Conservation (phyloP, 129 eudicot species). For the Tagetes erecta region DNA sequence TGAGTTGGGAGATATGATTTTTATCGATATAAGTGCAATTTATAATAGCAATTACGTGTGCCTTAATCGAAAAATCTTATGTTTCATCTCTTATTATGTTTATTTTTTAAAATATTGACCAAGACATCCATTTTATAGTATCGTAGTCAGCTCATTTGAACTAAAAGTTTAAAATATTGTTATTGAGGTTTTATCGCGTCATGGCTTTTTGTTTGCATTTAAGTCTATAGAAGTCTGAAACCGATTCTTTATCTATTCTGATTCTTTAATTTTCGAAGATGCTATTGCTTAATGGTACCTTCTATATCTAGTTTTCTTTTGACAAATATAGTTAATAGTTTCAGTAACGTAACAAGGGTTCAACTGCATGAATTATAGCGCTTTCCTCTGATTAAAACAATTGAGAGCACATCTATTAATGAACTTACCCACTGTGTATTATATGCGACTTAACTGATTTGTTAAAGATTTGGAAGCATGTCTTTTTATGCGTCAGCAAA, state of each 20-base stretch:
- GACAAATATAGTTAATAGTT: not conserved
- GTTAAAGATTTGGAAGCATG: not conserved
- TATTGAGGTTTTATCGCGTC: not conserved
- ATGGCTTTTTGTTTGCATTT: not conserved
- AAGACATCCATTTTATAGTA: not conserved
- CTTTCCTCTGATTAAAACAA: not conserved
- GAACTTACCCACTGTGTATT: not conserved
- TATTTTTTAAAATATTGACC: not conserved
- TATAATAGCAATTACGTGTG: not conserved
- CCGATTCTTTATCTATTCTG: not conserved
- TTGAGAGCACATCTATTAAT: not conserved
- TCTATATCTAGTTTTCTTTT: not conserved
- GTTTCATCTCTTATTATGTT: conserved; percentile 4
- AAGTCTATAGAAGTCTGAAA: not conserved
- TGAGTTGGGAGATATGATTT: not conserved
- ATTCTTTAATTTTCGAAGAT: not conserved
- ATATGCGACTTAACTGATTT: not conserved
- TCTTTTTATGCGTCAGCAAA: not conserved
- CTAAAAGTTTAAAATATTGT: not conserved
- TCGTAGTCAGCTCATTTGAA: not conserved
- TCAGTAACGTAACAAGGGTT: conserved; percentile 6
- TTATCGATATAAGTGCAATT: not conserved
- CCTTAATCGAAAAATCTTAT: not conserved
- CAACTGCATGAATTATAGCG: conserved; percentile 5
- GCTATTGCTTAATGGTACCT: conserved; percentile 8